These are phyloP conservation scores for Puccinia triticina DNA, from an alignment of 1,284 basidiomycete genomes.

Conservation along the genomic window DNA sequence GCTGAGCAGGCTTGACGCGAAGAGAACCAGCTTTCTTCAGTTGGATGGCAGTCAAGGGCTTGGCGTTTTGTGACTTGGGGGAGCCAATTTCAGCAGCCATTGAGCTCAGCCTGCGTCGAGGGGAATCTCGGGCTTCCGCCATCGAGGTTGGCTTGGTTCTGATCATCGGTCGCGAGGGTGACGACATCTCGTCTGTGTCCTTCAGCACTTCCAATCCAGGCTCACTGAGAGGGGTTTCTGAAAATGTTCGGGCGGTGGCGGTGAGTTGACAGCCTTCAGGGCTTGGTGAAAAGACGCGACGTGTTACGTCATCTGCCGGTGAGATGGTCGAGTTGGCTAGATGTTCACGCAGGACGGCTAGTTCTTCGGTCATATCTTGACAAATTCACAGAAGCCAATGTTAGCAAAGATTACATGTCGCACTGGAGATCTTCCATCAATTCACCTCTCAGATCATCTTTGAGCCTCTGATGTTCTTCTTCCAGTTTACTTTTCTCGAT, in stretches of 20 bases:
- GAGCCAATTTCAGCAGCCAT: not conserved
- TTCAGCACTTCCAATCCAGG: constrained; percentile 13
- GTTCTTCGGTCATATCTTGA: constrained; percentile 47
- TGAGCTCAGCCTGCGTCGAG: constrained; percentile 19
- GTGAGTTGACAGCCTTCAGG: not conserved
- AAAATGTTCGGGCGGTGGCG: not conserved
- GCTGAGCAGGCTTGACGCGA: not conserved
- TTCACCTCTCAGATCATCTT: constrained; percentile 88
- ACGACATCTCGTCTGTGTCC: constrained; percentile 14
- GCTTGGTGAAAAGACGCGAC: not conserved
- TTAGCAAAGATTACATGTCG: not conserved
- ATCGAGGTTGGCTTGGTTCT: constrained; percentile 6
- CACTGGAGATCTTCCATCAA: not conserved
- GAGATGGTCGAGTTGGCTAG: not conserved
- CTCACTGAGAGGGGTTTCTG: constrained; percentile 4
- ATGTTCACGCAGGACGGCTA: constrained; percentile 46
- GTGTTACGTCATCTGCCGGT: not conserved
- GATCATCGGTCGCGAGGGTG: constrained; percentile 20
- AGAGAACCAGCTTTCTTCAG: constrained; percentile 7
- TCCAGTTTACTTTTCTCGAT: constrained; percentile 85
- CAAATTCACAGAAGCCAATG: not conserved
- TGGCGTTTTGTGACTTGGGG: not conserved
- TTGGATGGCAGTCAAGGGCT: not conserved
- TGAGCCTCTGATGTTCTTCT: constrained; percentile 86
- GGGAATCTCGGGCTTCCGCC: not conserved